phyloP scores from a whole-genome alignment of 306 rosid species.

The Quercus alba region DNA sequence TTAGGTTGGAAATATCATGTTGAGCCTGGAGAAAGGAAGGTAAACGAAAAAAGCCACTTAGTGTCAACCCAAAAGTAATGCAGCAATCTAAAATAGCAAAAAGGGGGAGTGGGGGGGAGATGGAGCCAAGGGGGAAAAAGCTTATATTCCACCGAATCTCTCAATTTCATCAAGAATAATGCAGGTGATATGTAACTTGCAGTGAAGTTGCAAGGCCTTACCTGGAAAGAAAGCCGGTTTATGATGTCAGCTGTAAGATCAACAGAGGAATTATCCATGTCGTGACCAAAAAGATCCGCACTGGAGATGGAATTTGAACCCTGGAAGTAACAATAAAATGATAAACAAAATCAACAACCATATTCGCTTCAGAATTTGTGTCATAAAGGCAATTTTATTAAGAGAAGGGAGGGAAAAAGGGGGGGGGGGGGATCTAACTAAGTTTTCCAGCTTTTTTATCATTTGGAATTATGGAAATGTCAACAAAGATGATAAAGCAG shows the following conservation, averaged over 20 bases:
- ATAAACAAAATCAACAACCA: neutral
- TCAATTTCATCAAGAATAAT: neutral
- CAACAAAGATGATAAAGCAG: neutral
- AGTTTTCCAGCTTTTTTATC: too few relatives aligned
- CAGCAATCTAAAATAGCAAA: neutral
- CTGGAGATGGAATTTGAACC: slow-evolving; percentile 82
- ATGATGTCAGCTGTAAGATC: slow-evolving; percentile 66
- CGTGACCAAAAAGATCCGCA: slow-evolving; percentile 76
- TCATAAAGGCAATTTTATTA: too few relatives aligned
- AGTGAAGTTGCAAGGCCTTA: slow-evolving; percentile 14
- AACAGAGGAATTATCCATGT: slow-evolving; percentile 41
- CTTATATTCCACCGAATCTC: neutral
- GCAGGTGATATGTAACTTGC: neutral
- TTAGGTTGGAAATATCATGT: slow-evolving; percentile 80
- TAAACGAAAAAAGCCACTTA: neutral
- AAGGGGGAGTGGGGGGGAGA: too few relatives aligned
- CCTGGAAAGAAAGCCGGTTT: slow-evolving; percentile 77
- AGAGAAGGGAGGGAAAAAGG: too few relatives aligned
- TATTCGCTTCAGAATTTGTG: too few relatives aligned
- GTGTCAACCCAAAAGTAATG: neutral
- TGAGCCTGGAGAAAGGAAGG: slow-evolving; percentile 52
- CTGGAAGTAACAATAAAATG: slow-evolving; percentile 38
- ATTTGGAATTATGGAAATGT: neutral
- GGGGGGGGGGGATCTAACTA: too few relatives aligned
- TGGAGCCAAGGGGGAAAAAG: neutral